These are phyloP conservation scores for Stereum hirsutum DNA, from an alignment of 1,284 basidiomycete species.

Conservation along the genomic window DNA sequence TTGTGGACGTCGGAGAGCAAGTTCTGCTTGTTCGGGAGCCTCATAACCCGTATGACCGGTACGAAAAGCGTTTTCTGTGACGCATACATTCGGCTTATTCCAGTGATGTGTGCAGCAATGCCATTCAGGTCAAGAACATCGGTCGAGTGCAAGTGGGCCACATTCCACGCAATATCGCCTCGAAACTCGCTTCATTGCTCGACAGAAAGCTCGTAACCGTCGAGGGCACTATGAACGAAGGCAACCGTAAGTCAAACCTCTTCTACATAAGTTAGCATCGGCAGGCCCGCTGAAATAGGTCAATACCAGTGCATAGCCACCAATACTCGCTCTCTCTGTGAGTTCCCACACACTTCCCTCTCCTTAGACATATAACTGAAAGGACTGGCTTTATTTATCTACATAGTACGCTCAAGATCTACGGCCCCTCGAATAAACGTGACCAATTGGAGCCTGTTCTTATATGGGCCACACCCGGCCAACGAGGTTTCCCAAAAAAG, in stretches of 20 bases:
- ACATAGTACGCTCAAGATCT: constrained; percentile 62
- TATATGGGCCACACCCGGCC: constrained; percentile 66
- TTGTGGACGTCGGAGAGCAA: constrained; percentile 73
- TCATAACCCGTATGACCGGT: constrained; percentile 59
- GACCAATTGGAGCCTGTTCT: constrained; percentile 55
- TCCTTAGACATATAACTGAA: not conserved
- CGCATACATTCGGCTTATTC: not conserved
- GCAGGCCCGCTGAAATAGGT: not conserved
- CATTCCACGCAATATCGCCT: constrained; percentile 53
- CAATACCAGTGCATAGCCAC: constrained; percentile 29
- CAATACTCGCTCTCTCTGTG: constrained; percentile 55
- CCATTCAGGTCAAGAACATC: constrained; percentile 76
- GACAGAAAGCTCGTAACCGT: constrained; percentile 54
- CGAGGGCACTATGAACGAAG: constrained; percentile 70
- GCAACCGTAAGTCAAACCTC: constrained; percentile 45
- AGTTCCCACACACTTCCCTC: constrained; percentile 11
- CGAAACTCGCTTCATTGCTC: constrained; percentile 60
- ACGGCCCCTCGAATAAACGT: constrained; percentile 52
- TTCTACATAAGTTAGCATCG: not conserved
- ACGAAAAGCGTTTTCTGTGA: constrained; percentile 17
- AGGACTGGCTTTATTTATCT: constrained; percentile 2
- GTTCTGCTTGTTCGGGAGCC: constrained; percentile 70
- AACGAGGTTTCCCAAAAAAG: constrained; percentile 39
- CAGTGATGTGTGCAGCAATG: constrained; percentile 37
- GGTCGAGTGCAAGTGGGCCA: constrained; percentile 70